Conservation (phyloP, 1,139 yeast species). For the Diutina neorugosa region DNA sequence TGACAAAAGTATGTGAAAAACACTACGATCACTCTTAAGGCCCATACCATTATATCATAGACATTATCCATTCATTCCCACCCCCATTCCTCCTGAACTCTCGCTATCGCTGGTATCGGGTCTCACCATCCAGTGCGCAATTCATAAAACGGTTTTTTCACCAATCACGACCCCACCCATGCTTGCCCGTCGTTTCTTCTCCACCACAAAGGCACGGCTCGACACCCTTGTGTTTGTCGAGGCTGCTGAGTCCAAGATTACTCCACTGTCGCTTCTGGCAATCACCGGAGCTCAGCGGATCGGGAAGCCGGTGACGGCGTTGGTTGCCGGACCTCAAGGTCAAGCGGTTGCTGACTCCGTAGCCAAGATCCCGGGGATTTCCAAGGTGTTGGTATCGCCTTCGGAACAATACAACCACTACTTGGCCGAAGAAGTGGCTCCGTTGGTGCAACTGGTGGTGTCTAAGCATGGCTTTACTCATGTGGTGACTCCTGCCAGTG, state of each 20-base stretch:
- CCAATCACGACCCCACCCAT: neutral
- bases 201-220: conserved; percentile 14
- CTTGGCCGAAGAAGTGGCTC: conserved; percentile 57
- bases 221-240: conserved; percentile 69
- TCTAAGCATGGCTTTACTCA: conserved; percentile 44
- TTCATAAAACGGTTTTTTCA: neutral
- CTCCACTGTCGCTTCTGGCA: conserved; percentile 59
- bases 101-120: neutral
- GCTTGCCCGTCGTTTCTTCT: conserved; percentile 17
- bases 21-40: too few relatives aligned
- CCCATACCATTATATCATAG: too few relatives aligned
- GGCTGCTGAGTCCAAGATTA: conserved; percentile 36
- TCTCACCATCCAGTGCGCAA: neutral
- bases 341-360: conserved; percentile 25
- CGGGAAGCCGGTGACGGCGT: conserved; percentile 54
- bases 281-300: conserved; percentile 52
- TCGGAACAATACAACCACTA: conserved; percentile 40
- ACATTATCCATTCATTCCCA: too few relatives aligned
- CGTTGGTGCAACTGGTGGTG: conserved; percentile 38
- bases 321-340: conserved; percentile 46
- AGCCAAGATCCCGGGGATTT: conserved; percentile 22
- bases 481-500: conserved; percentile 69
- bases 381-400: conserved; percentile 39
- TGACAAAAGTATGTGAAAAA: too few relatives aligned
- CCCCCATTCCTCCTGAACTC: too few relatives aligned